Conservation (phyloP, 2,329 filamentous ascomycete species). For the Metarhizium humberi region DNA sequence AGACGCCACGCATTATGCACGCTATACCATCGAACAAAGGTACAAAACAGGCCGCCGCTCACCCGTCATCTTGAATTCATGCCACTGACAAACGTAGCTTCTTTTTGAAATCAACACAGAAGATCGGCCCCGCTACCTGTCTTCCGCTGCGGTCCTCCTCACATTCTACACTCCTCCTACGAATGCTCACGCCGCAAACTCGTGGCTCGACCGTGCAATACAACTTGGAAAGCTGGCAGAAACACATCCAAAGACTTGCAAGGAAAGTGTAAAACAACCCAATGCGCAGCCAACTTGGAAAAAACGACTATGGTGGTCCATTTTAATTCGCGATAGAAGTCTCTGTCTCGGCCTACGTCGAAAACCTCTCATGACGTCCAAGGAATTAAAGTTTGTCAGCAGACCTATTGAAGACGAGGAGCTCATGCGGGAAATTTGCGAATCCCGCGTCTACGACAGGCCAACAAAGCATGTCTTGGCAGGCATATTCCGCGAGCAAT, state of each 20-base stretch:
- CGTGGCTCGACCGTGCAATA: neutral
- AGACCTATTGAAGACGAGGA: neutral
- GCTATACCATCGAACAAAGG: neutral
- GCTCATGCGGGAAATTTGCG: neutral
- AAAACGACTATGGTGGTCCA: conserved; percentile 1
- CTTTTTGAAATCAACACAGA: neutral
- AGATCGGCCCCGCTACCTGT: neutral
- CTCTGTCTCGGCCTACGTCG: neutral
- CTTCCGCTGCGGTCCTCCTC: neutral
- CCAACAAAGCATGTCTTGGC: neutral
- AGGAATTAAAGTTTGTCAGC: neutral
- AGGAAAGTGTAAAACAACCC: neutral
- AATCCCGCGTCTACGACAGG: neutral
- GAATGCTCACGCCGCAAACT: neutral
- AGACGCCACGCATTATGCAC: neutral
- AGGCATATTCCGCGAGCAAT: neutral
- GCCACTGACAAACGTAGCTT: neutral
- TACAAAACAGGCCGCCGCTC: neutral
- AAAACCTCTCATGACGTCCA: neutral
- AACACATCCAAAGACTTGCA: neutral
- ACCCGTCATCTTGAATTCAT: neutral
- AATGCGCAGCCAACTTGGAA: neutral
- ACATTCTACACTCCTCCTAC: neutral
- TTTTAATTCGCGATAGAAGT: neutral
- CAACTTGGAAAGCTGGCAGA: neutral